Evolutionary conservation across 192 early-diverging fungal species (phyloP).

Genomic region (Helicostylum pulchrum): DNA sequence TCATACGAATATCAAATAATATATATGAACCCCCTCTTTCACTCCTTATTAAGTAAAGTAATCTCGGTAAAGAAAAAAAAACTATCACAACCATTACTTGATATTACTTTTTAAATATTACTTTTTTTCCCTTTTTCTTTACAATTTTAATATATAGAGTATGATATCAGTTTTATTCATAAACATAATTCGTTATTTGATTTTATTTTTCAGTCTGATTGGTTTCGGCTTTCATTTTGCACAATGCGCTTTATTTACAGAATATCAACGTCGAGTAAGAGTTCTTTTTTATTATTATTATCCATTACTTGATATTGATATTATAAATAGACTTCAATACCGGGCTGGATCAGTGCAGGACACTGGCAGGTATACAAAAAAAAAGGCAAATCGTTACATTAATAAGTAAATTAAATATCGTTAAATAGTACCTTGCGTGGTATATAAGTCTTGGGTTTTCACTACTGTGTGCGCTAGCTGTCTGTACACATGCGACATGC

Average conservation of each 20-base stretch:
- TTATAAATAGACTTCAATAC: not conserved
- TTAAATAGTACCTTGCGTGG: conserved; percentile 7
- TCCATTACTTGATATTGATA: not conserved
- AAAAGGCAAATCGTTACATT: not conserved
- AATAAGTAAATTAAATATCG: not conserved
- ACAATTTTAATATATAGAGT: too few relatives aligned
- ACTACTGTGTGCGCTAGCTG: not conserved
- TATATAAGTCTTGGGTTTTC: conserved; percentile 5
- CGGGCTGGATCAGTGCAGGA: conserved; percentile 6
- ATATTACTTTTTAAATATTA: too few relatives aligned
- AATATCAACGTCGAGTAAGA: conserved; percentile 6
- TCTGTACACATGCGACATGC: conserved; percentile 8
- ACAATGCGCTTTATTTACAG: not conserved
- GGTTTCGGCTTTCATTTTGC: conserved; percentile 1
- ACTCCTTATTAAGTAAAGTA: too few relatives aligned
- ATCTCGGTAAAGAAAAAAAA: too few relatives aligned
- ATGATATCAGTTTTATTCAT: not conserved
- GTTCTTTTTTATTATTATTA: not conserved
- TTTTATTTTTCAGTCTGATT: not conserved
- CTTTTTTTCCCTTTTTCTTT: too few relatives aligned
- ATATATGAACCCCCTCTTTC: too few relatives aligned
- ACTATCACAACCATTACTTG: too few relatives aligned
- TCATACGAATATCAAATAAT: too few relatives aligned
- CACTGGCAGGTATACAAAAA: conserved; percentile 11
- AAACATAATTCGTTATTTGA: conserved; percentile 2